Conservation (phyloP, 2,329 filamentous ascomycete genomes). For the Penicillium sclerotigenum region DNA sequence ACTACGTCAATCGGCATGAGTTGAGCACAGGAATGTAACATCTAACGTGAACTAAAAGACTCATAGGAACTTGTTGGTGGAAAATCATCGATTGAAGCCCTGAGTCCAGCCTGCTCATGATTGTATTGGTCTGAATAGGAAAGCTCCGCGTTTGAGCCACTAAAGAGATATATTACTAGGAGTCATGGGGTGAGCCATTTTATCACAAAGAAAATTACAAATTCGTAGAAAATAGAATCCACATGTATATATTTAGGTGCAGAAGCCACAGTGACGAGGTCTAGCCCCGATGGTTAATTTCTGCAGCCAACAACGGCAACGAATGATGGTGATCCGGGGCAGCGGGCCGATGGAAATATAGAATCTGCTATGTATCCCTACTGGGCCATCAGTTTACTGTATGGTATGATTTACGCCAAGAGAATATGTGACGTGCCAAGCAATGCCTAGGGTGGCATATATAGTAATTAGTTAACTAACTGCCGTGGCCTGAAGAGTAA, state of each 20-base stretch:
- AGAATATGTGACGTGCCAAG: conserved; percentile 15
- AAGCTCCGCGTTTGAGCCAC: not conserved
- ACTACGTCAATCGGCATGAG: not conserved
- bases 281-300: not conserved
- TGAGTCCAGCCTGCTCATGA: not conserved
- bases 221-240: not conserved
- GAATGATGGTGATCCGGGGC: conserved; percentile 14
- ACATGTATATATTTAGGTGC: not conserved
- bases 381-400: no score
- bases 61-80: not conserved
- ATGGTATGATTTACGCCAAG: conserved; percentile 6
- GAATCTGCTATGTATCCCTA: not conserved
- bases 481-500: conserved; percentile 27
- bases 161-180: not conserved
- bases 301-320: conserved; percentile 5
- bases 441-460: not conserved
- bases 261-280: not conserved
- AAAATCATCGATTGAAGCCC: not conserved
- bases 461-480: conserved; percentile 4
- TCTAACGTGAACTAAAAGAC: not conserved
- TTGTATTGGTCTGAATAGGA: not conserved
- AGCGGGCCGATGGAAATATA: conserved; percentile 17
- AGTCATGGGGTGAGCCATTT: not conserved
- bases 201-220: not conserved
- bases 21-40: not conserved